These are phyloP conservation scores for Erythrobasidium hasegawianum DNA, from an alignment of 1,284 basidiomycete genomes.

Conservation along the genomic window DNA sequence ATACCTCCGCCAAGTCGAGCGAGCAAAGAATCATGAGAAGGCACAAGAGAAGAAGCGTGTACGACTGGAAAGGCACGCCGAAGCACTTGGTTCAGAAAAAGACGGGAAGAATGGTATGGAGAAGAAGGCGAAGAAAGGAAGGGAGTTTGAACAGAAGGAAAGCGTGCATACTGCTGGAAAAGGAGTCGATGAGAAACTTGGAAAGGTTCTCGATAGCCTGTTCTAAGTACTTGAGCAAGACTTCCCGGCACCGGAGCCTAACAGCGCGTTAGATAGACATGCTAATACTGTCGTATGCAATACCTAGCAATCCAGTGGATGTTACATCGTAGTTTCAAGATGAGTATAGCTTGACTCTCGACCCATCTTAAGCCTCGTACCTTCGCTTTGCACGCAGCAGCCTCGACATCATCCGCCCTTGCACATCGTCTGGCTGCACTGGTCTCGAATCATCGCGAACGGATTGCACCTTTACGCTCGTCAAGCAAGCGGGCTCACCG, in stretches of 20 bases:
- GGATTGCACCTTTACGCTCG: no score
- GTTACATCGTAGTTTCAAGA: no score
- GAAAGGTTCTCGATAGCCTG: conserved; percentile 40
- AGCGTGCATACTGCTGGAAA: conserved; percentile 2
- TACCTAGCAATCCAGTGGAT: no score
- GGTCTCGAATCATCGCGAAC: no score
- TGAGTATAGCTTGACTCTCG: background rate
- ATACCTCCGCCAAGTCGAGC: conserved; percentile 90
- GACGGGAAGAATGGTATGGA: background rate
- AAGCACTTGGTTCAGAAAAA: conserved; percentile 35
- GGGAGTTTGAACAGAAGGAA: conserved; percentile 15
- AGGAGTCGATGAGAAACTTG: conserved; percentile 34
- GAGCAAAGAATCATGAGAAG: conserved; percentile 84
- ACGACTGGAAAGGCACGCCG: conserved; percentile 32
- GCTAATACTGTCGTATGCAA: no score
- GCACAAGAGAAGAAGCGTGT: conserved; percentile 65
- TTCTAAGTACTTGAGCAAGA: conserved; percentile 36
- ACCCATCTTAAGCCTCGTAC: no score
- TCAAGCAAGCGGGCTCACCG: no score
- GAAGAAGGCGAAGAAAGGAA: conserved; percentile 21
- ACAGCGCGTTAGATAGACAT: no score
- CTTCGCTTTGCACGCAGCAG: no score
- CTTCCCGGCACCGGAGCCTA: no score
- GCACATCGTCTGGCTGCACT: no score
- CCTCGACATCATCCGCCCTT: no score